Evolutionary conservation across 1,139 yeast genomes (phyloP).

Genomic region (Kurtzmaniella natalensis): DNA sequence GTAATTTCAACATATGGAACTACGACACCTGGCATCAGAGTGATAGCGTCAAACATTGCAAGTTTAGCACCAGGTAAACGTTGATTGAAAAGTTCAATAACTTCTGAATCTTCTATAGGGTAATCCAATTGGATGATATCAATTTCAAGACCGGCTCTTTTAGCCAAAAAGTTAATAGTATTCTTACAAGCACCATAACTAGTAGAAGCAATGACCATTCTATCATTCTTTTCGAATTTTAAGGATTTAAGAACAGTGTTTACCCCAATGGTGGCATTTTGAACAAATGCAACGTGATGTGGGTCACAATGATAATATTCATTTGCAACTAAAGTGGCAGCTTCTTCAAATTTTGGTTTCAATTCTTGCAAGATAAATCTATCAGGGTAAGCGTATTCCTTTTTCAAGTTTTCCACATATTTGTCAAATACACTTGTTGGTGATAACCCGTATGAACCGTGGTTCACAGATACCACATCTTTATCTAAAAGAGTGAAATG

Average conservation of each 20-base stretch:
- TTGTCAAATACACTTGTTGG: slow-evolving; percentile 37
- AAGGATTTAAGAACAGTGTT: slow-evolving; percentile 55
- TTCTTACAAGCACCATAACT: slow-evolving; percentile 57
- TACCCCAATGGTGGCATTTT: slow-evolving; percentile 61
- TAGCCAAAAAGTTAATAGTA: slow-evolving; percentile 44
- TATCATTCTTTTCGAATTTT: slow-evolving; percentile 53
- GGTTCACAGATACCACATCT: slow-evolving; percentile 41
- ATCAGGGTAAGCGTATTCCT: slow-evolving; percentile 40
- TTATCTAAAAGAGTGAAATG: slow-evolving; percentile 39
- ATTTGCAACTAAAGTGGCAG: slow-evolving; percentile 26
- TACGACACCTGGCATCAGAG: slow-evolving; percentile 60
- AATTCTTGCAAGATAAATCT: slow-evolving; percentile 23
- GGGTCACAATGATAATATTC: slow-evolving; percentile 40
- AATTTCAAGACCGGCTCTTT: slow-evolving; percentile 38
- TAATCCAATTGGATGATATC: slow-evolving; percentile 43
- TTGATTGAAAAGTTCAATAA: slow-evolving; percentile 37
- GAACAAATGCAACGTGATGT: slow-evolving; percentile 43
- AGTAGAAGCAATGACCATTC: slow-evolving; percentile 46
- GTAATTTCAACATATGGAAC: slow-evolving; percentile 54
- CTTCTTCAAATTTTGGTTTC: slow-evolving; percentile 19
- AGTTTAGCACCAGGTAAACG: slow-evolving; percentile 22
- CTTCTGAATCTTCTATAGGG: slow-evolving; percentile 47
- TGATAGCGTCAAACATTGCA: slow-evolving; percentile 56
- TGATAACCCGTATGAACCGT: slow-evolving; percentile 51
- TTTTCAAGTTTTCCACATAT: slow-evolving; percentile 19